phyloP scores from a whole-genome alignment of 169 alveolate species.

The Cryptosporidium sp. region DNA sequence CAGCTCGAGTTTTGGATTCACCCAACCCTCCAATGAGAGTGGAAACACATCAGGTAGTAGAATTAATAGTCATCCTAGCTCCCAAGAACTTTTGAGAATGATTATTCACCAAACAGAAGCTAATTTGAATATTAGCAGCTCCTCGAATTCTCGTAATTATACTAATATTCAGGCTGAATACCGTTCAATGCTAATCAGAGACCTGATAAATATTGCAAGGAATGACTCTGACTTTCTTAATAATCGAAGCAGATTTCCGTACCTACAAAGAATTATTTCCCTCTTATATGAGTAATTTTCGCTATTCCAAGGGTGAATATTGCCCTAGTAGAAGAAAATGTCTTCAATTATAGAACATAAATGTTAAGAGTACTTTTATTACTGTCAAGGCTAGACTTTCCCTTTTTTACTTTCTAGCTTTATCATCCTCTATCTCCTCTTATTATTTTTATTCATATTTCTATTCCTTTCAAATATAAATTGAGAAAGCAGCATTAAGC shows the following conservation, averaged over 20 bases:
- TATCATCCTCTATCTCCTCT: not conserved
- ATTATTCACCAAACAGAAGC: conserved; percentile 69
- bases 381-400: not conserved
- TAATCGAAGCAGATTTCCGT: conserved; percentile 65
- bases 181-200: conserved; percentile 64
- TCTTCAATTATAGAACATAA: not conserved
- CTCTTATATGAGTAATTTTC: conserved; percentile 6
- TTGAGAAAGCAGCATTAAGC: no score
- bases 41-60: not conserved
- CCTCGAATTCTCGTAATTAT: not conserved
- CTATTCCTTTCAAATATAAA: not conserved
- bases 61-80: conserved; percentile 5
- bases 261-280: conserved; percentile 24
- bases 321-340: not conserved
- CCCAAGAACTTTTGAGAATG: conserved; percentile 35
- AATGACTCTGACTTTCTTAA: conserved; percentile 42
- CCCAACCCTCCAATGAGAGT: not conserved
- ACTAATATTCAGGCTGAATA: conserved; percentile 26
- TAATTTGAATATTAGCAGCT: conserved; percentile 6
- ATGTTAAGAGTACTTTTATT: not conserved
- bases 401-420: no score
- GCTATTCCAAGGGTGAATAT: not conserved
- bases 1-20: conserved; percentile 27
- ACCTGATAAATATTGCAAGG: conserved; percentile 20
- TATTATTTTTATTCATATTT: no score